phyloP scores from a whole-genome alignment of 2,329 filamentous ascomycete genomes.

The Diaporthe vaccinii region DNA sequence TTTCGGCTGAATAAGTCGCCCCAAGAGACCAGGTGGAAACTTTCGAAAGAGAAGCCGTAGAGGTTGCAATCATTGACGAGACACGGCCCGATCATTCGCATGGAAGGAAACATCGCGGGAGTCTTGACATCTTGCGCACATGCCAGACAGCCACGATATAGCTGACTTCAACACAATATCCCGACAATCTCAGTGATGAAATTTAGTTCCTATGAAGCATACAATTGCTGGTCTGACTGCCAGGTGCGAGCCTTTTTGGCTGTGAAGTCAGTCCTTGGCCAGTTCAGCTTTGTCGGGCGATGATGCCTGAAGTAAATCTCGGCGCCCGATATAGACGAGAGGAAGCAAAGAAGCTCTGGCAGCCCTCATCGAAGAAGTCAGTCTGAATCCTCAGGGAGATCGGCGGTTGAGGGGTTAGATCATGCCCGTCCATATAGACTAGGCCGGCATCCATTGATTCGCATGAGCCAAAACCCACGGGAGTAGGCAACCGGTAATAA shows the following conservation, averaged over 20 bases:
- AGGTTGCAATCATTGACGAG: neutral
- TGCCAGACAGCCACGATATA: no score
- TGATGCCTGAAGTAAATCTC: neutral
- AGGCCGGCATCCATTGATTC: neutral
- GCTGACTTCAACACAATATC: neutral
- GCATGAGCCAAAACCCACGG: neutral
- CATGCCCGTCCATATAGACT: neutral
- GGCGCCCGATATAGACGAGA: neutral
- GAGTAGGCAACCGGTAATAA: slow-evolving; percentile 5
- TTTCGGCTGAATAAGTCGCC: neutral
- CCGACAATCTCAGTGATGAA: no score
- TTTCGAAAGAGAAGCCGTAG: no score
- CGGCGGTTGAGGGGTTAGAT: neutral
- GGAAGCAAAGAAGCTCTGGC: neutral
- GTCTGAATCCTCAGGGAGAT: neutral
- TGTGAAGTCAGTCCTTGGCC: no score
- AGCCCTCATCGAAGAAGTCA: neutral
- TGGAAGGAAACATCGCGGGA: no score
- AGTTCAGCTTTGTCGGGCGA: no score
- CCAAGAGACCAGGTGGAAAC: no score
- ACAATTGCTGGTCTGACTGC: neutral
- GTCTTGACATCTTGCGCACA: no score
- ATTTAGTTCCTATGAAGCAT: neutral
- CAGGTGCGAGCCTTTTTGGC: neutral
- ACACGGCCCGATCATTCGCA: no score